Conservation (phyloP, 2,329 filamentous ascomycete genomes). For the Pseudopyrenochaeta lycopersici region DNA sequence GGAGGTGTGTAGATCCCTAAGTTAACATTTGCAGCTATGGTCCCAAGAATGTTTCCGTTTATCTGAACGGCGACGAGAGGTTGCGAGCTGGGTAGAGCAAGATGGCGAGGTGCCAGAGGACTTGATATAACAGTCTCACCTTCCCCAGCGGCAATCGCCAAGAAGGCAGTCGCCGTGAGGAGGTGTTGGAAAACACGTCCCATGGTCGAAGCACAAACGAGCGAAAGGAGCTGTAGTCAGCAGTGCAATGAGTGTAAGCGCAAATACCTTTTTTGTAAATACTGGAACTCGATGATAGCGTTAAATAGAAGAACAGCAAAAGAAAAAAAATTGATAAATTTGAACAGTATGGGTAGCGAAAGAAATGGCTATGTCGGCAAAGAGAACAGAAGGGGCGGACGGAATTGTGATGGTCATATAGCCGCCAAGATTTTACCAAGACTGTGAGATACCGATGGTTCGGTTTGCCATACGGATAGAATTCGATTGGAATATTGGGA, state of each 20-base stretch:
- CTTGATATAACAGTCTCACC: neutral
- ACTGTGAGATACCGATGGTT: neutral
- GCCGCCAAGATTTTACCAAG: neutral
- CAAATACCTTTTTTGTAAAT: neutral
- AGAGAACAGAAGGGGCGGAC: neutral
- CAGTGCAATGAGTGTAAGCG: constrained; percentile 1
- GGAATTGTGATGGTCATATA: constrained; percentile 1
- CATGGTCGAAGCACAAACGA: constrained; percentile 3
- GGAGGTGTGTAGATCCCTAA: too few species aligned
- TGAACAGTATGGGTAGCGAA: constrained; percentile 1
- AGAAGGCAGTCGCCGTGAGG: constrained; percentile 1
- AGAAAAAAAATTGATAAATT: neutral
- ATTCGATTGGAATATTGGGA: too few species aligned
- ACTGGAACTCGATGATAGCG: neutral
- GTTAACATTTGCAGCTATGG: neutral
- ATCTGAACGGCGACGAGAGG: neutral
- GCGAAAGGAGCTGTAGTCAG: constrained; percentile 1
- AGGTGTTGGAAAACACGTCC: constrained; percentile 7
- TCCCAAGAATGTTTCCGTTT: neutral
- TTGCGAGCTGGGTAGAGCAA: neutral
- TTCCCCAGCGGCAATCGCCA: constrained; percentile 1
- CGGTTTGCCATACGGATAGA: neutral
- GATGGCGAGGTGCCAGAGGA: neutral
- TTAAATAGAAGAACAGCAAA: neutral
- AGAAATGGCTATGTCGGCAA: constrained; percentile 6